Evolutionary conservation across 305 asterid species (phyloP).

Genomic region (Solanum hybrid): DNA sequence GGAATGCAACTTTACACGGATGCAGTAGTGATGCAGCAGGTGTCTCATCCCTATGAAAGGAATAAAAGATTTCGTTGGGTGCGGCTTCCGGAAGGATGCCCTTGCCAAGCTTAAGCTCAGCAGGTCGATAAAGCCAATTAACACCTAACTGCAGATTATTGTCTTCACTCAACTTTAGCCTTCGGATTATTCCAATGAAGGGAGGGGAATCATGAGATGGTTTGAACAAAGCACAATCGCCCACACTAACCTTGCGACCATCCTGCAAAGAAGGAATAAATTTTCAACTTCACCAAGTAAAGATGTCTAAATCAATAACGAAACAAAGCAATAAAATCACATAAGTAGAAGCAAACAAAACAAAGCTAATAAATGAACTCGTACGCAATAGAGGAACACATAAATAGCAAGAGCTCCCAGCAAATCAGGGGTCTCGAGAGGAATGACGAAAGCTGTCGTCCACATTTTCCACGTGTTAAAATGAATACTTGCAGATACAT

Average conservation of each 20-base stretch:
- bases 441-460: not conserved
- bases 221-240: slow-evolving; percentile 85
- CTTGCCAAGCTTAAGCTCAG: slow-evolving; percentile 75
- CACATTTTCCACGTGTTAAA: not conserved
- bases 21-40: slow-evolving; percentile 88
- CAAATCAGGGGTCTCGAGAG: not conserved
- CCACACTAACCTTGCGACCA: slow-evolving; percentile 65
- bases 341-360: not conserved
- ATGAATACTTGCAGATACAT: not conserved
- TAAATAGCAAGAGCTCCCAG: not conserved
- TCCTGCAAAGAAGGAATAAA: slow-evolving; percentile 38
- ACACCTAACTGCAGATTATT: slow-evolving; percentile 54
- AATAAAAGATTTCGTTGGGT: slow-evolving; percentile 55
- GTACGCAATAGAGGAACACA: not conserved
- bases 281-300: not conserved
- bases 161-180: slow-evolving; percentile 35
- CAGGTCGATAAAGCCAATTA: slow-evolving; percentile 84
- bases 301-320: not conserved
- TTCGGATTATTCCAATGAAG: slow-evolving; percentile 65
- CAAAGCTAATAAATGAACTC: not conserved
- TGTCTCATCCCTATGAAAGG: slow-evolving; percentile 52
- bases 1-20: slow-evolving; percentile 99
- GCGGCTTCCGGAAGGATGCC: slow-evolving; percentile 58
- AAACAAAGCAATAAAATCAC: not conserved
- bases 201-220: slow-evolving; percentile 77